A percentile compares a stretch with the other conserved stretches of the same genome.
These are phyloP conservation scores for Cutaneotrichosporon sp. DNA, from an alignment of 1,284 basidiomycete genomes.

Conservation along the genomic window DNA sequence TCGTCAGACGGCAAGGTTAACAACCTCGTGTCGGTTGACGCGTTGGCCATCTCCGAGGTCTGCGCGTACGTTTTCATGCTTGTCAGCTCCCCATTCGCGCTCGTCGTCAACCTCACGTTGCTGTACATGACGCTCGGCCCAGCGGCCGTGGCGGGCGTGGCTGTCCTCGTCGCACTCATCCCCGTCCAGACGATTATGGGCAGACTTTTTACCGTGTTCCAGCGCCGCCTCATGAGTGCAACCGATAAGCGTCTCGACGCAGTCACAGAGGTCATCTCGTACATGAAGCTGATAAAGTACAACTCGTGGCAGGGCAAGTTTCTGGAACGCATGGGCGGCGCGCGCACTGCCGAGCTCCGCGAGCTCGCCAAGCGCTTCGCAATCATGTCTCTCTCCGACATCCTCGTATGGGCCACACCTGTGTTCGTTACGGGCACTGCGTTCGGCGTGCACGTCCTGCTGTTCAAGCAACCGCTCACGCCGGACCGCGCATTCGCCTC, in stretches of 20 bases:
- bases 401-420: constrained; percentile 55
- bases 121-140: constrained; percentile 53
- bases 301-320: constrained; percentile 57
- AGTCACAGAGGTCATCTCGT: constrained; percentile 58
- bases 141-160: constrained; percentile 55
- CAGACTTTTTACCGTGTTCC: constrained; percentile 54
- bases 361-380: constrained; percentile 54
- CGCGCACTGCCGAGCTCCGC: constrained; percentile 54
- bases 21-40: constrained; percentile 59
- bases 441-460: constrained; percentile 53
- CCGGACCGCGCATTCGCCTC: constrained; percentile 54
- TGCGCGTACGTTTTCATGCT: constrained; percentile 51
- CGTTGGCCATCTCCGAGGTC: constrained; percentile 53
- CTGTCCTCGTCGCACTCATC: constrained; percentile 50
- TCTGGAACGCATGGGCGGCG: constrained; percentile 55
- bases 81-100: constrained; percentile 51
- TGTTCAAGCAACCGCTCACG: constrained; percentile 42
- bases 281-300: constrained; percentile 58
- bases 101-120: constrained; percentile 55
- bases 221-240: constrained; percentile 55
- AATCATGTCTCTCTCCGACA: constrained; percentile 50
- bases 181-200: constrained; percentile 53
- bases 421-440: constrained; percentile 56
- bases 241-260: constrained; percentile 59
- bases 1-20: constrained; percentile 58